phyloP scores from a whole-genome alignment of 2,329 filamentous ascomycete species.

The Orbilia brochopaga region DNA sequence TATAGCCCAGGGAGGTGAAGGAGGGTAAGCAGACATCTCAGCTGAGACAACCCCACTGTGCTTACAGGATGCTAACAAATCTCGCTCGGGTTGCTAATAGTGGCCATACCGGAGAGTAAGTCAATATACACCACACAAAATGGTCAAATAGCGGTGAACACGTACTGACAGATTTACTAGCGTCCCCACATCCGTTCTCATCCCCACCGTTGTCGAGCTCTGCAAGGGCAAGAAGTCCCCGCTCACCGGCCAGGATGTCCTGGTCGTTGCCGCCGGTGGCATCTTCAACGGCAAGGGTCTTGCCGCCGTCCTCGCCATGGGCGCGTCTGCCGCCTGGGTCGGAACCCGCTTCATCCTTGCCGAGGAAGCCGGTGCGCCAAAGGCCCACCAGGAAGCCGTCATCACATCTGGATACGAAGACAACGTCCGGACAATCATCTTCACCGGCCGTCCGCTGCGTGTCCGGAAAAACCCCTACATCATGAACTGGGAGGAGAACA shows the following conservation, averaged over 20 bases:
- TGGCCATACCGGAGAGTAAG: conserved; percentile 82
- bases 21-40: conserved; percentile 63
- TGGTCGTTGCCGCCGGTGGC: conserved; percentile 91
- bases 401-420: conserved; percentile 90
- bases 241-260: conserved; percentile 83
- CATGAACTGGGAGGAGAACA: conserved; percentile 92
- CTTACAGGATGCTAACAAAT: conserved; percentile 11
- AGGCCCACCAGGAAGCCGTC: conserved; percentile 94
- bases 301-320: conserved; percentile 89
- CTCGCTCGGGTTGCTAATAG: conserved; percentile 7
- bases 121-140: background rate
- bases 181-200: conserved; percentile 87
- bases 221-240: conserved; percentile 82
- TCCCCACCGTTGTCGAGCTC: conserved; percentile 86
- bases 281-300: conserved; percentile 91
- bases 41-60: background rate
- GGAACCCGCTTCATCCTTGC: conserved; percentile 93
- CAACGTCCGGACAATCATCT: conserved; percentile 96
- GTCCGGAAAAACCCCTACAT: conserved; percentile 96
- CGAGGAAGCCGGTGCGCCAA: conserved; percentile 91
- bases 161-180: conserved; percentile 7
- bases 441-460: conserved; percentile 92
- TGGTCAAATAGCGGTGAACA: background rate
- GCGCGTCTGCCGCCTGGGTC: conserved; percentile 91
- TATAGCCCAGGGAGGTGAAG: conserved; percentile 88